phyloP scores from a whole-genome alignment of 306 rosid species.

The Sesbania bispinosa region DNA sequence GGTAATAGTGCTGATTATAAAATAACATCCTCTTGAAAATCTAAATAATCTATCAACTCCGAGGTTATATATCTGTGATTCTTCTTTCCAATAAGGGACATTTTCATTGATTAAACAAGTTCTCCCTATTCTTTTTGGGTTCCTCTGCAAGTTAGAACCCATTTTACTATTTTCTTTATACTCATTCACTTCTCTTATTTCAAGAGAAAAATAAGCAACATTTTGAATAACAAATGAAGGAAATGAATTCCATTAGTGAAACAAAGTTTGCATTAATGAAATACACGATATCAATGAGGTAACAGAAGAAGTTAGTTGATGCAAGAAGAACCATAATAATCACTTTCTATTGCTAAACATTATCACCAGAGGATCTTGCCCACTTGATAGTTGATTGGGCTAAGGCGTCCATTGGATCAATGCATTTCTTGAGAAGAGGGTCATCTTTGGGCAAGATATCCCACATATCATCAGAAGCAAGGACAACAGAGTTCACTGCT shows the following conservation, averaged over 20 bases:
- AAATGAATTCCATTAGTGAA: neutral
- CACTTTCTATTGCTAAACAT: neutral
- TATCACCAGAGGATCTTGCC: constrained; percentile 8
- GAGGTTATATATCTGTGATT: neutral
- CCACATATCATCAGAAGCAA: constrained; percentile 49
- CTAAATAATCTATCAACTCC: neutral
- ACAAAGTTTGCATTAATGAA: neutral
- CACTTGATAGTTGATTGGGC: constrained; percentile 22
- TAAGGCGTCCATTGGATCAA: constrained; percentile 24
- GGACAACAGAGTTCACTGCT: constrained; percentile 44
- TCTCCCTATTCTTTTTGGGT: neutral
- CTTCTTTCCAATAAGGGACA: neutral
- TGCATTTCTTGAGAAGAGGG: constrained; percentile 23
- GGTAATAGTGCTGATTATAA: constrained; percentile 21
- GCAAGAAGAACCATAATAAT: neutral
- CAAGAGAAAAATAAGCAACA: neutral
- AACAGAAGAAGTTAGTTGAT: neutral
- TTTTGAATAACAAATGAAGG: neutral
- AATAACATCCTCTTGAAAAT: constrained; percentile 21
- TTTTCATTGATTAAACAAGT: neutral
- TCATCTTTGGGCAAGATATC: constrained; percentile 44
- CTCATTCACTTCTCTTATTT: neutral
- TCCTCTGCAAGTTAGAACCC: neutral
- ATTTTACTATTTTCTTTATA: neutral
- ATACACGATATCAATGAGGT: neutral